A percentile compares a stretch with the other conserved stretches of the same genome.
phyloP scores from a whole-genome alignment of 2,329 filamentous ascomycete species.

The Juglanconis juglandina region DNA sequence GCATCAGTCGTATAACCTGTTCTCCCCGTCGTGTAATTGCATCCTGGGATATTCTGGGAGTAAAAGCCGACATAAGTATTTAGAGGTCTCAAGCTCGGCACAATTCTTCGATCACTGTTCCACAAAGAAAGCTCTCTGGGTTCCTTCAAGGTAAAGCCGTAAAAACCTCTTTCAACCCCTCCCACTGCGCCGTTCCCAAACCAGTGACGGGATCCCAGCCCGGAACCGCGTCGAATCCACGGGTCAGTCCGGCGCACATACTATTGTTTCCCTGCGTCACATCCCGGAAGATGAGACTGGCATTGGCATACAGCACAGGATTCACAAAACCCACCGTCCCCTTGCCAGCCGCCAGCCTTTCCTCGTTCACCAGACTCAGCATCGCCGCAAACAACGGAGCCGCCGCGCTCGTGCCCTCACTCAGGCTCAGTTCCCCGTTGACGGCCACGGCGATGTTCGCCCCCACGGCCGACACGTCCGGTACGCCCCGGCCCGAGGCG shows the following conservation, averaged over 20 bases:
- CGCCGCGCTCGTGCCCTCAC: constrained; percentile 41
- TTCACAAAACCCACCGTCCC: constrained; percentile 37
- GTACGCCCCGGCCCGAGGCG: neutral
- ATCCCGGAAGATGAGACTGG: constrained; percentile 11
- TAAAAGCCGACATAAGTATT: too few relatives aligned
- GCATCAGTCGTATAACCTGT: too few relatives aligned
- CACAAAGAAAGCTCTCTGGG: too few relatives aligned
- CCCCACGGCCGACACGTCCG: neutral
- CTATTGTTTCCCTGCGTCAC: constrained; percentile 23
- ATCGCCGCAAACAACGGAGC: constrained; percentile 32
- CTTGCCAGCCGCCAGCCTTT: constrained; percentile 31
- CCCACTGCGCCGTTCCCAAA: constrained; percentile 25
- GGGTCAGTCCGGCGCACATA: constrained; percentile 22
- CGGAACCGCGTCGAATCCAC: constrained; percentile 22
- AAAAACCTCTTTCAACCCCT: constrained; percentile 23
- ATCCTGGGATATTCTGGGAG: too few relatives aligned
- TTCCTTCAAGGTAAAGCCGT: constrained; percentile 18
- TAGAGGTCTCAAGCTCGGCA: too few relatives aligned
- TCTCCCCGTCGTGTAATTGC: too few relatives aligned
- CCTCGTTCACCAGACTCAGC: constrained; percentile 34
- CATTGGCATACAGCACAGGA: constrained; percentile 26
- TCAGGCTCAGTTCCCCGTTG: neutral
- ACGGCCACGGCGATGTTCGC: neutral
- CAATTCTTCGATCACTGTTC: too few relatives aligned
- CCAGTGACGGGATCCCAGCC: constrained; percentile 28